Evolutionary conservation across 768 basidiomycete species (phyloP).

Genomic region (Mycena vitilis): DNA sequence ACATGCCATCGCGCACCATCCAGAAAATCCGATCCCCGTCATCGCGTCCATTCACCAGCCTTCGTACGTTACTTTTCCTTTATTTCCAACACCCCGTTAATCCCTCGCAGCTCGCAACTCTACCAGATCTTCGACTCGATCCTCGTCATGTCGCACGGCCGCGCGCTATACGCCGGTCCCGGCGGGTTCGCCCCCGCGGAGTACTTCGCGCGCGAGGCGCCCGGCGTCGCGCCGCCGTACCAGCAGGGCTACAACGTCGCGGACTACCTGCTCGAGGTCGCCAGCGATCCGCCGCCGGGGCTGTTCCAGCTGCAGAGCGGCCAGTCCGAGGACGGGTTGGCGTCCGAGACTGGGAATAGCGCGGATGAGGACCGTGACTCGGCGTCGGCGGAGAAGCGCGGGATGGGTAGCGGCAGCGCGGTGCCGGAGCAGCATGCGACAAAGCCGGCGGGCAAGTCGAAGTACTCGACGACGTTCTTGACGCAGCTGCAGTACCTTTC

Average conservation of each 20-base stretch:
- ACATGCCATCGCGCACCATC: constrained; percentile 77
- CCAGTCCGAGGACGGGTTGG: constrained; percentile 17
- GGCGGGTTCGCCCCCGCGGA: constrained; percentile 78
- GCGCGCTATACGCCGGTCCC: constrained; percentile 81
- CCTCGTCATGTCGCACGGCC: constrained; percentile 81
- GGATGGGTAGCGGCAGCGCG: not conserved
- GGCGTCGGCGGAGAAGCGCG: constrained; percentile 22
- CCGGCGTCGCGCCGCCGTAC: constrained; percentile 59
- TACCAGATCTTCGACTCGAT: constrained; percentile 90
- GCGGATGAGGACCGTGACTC: constrained; percentile 4
- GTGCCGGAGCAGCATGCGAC: constrained; percentile 29
- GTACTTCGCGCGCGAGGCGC: constrained; percentile 66
- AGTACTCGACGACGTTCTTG: constrained; percentile 83
- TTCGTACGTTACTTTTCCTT: too few relatives aligned
- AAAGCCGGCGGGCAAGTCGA: constrained; percentile 37
- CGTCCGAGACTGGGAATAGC: constrained; percentile 28
- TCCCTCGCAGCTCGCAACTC: constrained; percentile 76
- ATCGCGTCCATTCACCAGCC: constrained; percentile 93
- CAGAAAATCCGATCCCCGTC: constrained; percentile 78
- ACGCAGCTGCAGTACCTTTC: constrained; percentile 89
- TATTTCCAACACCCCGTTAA: too few relatives aligned
- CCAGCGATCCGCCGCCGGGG: constrained; percentile 68
- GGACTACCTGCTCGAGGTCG: constrained; percentile 91
- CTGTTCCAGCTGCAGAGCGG: constrained; percentile 51
- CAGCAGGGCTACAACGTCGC: constrained; percentile 91